Evolutionary conservation across 805 yeast genomes (phyloP).

Genomic region (Sungouiozyma ichnusensis): DNA sequence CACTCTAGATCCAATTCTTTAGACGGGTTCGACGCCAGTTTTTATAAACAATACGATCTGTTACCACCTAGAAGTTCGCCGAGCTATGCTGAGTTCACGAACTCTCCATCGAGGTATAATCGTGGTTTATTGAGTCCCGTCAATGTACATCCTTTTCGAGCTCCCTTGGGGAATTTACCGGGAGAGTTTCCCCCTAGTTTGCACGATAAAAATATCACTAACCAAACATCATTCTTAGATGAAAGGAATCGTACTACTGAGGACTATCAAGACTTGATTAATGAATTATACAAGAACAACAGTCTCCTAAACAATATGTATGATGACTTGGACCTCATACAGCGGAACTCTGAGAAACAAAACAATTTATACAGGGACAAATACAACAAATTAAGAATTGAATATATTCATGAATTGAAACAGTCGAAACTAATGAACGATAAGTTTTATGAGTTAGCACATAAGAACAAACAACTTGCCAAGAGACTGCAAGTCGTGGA

Average conservation of each 20-base stretch:
- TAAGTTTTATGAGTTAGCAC: conserved; percentile 25
- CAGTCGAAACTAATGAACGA: conserved; percentile 29
- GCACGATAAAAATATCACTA: not conserved
- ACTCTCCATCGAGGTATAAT: not conserved
- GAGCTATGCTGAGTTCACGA: not conserved
- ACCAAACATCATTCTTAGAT: no score
- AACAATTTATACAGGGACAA: conserved; percentile 10
- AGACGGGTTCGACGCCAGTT: conserved; percentile 16
- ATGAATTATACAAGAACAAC: conserved; percentile 21
- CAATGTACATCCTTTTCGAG: conserved; percentile 7
- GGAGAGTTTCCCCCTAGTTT: conserved; percentile 20
- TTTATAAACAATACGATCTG: conserved; percentile 20
- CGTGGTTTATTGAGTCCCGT: conserved; percentile 10
- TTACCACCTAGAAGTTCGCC: conserved; percentile 7
- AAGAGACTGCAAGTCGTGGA: not conserved
- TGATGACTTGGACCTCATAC: conserved; percentile 6
- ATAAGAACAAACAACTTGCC: conserved; percentile 19
- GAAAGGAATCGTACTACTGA: not conserved
- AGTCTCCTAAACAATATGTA: conserved; percentile 9
- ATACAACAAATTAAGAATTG: conserved; percentile 21
- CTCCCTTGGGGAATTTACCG: conserved; percentile 9
- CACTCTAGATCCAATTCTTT: conserved; percentile 19
- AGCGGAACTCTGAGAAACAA: not conserved
- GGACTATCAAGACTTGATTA: conserved; percentile 15
- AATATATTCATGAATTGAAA: conserved; percentile 27